Conservation (phyloP, 2,329 filamentous ascomycete species). For the Thielaviopsis euricoi region DNA sequence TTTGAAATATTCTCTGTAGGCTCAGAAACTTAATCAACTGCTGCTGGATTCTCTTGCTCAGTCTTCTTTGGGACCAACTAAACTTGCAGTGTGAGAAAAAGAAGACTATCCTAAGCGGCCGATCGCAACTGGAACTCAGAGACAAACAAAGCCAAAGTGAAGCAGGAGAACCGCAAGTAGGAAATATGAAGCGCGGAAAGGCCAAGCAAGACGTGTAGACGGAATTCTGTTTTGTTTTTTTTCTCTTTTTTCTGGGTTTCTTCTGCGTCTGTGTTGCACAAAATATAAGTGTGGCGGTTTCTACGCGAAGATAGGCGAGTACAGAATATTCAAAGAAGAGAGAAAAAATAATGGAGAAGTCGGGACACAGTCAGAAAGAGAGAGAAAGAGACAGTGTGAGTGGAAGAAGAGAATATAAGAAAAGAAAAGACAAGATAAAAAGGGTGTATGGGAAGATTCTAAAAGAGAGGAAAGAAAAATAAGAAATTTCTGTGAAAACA, state of each 20-base stretch:
- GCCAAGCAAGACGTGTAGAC: neutral
- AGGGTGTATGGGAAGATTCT: neutral
- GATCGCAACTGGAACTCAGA: no score
- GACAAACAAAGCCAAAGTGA: no score
- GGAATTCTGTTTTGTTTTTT: neutral
- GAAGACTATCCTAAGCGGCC: no score
- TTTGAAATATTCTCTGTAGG: no score
- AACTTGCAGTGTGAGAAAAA: no score
- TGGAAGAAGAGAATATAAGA: neutral
- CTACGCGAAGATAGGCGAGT: conserved; percentile 10
- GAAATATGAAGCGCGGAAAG: no score
- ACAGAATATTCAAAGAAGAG: neutral
- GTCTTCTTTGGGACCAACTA: no score
- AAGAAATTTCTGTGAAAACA: no score
- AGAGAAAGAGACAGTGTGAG: neutral
- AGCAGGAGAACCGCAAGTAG: no score
- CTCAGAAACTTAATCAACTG: no score
- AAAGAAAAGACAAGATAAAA: neutral
- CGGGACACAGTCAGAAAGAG: neutral
- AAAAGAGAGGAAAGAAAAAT: no score
- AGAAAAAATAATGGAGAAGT: neutral
- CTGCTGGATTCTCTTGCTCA: no score
- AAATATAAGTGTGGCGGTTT: conserved; percentile 5
- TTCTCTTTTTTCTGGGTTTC: neutral
- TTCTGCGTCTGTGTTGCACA: conserved; percentile 3